Conservation (phyloP, 2,329 filamentous ascomycete genomes). For the Pyricularia grisea region DNA sequence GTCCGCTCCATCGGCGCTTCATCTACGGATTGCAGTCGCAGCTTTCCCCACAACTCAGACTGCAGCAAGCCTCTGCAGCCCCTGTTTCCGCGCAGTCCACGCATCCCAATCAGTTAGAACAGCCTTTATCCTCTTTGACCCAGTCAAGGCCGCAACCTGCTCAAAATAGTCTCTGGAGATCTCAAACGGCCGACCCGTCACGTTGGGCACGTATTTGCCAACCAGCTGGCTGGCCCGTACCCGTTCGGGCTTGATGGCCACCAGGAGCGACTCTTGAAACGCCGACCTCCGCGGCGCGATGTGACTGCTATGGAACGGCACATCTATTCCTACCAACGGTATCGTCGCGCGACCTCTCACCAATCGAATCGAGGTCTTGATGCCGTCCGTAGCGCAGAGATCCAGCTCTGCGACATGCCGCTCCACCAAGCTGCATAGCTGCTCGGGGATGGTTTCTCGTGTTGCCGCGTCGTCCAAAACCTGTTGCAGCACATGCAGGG, state of each 20-base stretch:
- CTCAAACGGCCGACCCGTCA: constrained; percentile 21
- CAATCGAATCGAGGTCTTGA: constrained; percentile 7
- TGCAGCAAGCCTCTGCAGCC: too few relatives aligned
- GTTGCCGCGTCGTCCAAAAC: neutral
- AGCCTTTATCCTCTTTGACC: neutral
- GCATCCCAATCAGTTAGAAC: neutral
- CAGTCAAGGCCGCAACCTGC: neutral
- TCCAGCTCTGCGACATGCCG: neutral
- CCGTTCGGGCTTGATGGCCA: constrained; percentile 13
- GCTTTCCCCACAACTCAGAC: too few relatives aligned
- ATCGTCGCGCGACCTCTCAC: constrained; percentile 18
- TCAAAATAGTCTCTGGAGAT: neutral
- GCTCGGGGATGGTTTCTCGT: neutral
- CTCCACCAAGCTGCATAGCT: neutral
- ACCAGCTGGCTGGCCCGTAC: constrained; percentile 17
- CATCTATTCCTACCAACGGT: constrained; percentile 20
- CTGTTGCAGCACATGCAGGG: neutral
- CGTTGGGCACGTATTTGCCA: constrained; percentile 23
- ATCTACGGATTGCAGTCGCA: too few relatives aligned
- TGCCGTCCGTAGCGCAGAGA: neutral
- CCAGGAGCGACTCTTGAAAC: constrained; percentile 8
- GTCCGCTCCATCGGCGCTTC: too few relatives aligned
- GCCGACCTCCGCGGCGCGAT: neutral
- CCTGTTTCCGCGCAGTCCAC: neutral
- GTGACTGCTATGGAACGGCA: constrained; percentile 21